Evolutionary conservation across 2,329 filamentous ascomycete genomes (phyloP).

Genomic region (Apiospora pterosperma): DNA sequence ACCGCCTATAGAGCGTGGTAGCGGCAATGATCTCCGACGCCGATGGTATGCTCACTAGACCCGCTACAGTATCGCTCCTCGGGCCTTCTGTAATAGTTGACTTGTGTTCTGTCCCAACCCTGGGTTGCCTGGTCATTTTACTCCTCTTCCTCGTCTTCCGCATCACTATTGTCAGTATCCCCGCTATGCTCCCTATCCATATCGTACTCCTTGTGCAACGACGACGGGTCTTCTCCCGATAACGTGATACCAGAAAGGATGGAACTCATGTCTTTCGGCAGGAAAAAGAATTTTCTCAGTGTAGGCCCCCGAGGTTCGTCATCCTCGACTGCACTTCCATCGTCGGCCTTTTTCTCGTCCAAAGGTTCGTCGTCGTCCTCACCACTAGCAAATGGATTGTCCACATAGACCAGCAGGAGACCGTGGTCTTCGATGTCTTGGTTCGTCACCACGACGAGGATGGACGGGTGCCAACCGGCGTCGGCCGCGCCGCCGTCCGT

Average conservation of each 20-base stretch:
- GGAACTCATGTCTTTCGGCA: not conserved
- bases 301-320: not conserved
- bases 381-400: not conserved
- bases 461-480: not conserved
- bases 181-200: not conserved
- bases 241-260: not conserved
- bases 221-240: not conserved
- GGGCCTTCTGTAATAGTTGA: no score
- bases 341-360: not conserved
- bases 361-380: not conserved
- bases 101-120: no score
- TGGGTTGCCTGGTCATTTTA: no score
- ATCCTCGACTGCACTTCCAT: not conserved
- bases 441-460: constrained; percentile 2
- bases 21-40: no score
- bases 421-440: constrained; percentile 6
- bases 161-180: not conserved
- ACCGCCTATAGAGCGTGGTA: no score
- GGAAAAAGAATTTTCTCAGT: not conserved
- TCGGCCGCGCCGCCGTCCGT: not conserved
- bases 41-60: no score
- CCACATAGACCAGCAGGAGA: not conserved
- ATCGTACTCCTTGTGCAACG: not conserved
- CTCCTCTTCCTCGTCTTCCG: not conserved
- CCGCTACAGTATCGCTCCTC: no score